phyloP scores from a whole-genome alignment of 2,329 filamentous ascomycete species.

The Alternaria sp. region DNA sequence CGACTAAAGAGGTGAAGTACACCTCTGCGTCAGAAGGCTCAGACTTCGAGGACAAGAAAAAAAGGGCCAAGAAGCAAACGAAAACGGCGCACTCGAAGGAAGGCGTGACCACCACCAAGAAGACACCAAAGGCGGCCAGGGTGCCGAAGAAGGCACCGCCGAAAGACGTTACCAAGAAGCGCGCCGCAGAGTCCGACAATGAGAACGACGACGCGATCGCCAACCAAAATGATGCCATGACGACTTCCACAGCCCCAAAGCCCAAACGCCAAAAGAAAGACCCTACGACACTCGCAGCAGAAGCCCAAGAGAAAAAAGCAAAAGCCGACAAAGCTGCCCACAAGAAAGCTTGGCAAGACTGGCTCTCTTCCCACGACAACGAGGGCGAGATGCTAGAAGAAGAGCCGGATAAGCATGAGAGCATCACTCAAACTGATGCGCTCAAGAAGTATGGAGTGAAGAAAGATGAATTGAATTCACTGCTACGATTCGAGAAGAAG shows the following conservation, averaged over 20 bases:
- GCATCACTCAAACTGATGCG: slow-evolving; percentile 26
- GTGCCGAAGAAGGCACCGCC: background rate
- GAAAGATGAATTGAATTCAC: slow-evolving; percentile 13
- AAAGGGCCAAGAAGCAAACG: slow-evolving; percentile 5
- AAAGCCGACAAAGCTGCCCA: slow-evolving; percentile 11
- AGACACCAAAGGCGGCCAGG: background rate
- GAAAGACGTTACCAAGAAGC: background rate
- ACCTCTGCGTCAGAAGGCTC: slow-evolving; percentile 24
- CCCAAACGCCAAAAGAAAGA: slow-evolving; percentile 23
- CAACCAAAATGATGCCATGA: background rate
- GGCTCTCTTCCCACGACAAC: background rate
- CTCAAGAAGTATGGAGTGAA: slow-evolving; percentile 25
- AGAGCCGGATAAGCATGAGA: slow-evolving; percentile 12
- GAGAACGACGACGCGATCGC: background rate
- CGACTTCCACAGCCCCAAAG: background rate
- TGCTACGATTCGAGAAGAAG: slow-evolving; percentile 19
- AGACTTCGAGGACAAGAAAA: slow-evolving; percentile 22
- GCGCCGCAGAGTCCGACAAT: background rate
- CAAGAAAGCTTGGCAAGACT: slow-evolving; percentile 17
- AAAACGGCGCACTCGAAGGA: too few species aligned
- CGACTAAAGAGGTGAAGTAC: slow-evolving; percentile 26
- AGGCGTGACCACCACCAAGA: background rate
- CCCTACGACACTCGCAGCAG: background rate
- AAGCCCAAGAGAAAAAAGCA: slow-evolving; percentile 3
- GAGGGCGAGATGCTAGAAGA: slow-evolving; percentile 8